Percentiles rank a stretch among this genome's conserved stretches.
These are phyloP conservation scores for Verticillium longisporum DNA, from an alignment of 2,329 filamentous ascomycete genomes.

Conservation along the genomic window DNA sequence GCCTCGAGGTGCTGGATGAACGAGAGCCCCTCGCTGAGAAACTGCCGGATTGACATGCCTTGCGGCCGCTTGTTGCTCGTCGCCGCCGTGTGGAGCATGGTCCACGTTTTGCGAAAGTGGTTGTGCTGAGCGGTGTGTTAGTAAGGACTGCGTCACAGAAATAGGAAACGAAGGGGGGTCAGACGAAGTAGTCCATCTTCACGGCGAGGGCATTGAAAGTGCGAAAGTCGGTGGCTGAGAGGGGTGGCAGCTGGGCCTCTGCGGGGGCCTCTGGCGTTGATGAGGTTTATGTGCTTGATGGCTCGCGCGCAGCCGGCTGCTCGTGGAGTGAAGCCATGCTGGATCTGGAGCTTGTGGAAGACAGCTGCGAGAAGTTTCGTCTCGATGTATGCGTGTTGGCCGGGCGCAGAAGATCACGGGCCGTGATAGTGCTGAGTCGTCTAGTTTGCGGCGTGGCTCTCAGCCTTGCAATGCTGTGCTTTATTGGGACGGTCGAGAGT, in stretches of 20 bases:
- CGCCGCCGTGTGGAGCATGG: constrained; percentile 60
- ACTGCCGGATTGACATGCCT: constrained; percentile 60
- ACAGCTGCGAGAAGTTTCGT: not conserved
- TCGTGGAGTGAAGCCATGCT: not conserved
- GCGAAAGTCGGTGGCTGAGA: constrained; percentile 60
- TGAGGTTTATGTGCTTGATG: not conserved
- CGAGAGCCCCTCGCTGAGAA: constrained; percentile 60
- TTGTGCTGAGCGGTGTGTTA: constrained; percentile 52
- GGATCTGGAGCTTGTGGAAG: not conserved
- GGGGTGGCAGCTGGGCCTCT: constrained; percentile 48
- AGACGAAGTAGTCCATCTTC: constrained; percentile 66
- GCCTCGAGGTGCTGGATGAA: constrained; percentile 64
- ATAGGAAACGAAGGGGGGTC: too few relatives aligned
- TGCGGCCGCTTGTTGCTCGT: constrained; percentile 49
- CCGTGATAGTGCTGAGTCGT: not conserved
- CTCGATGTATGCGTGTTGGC: not conserved
- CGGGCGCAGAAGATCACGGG: not conserved
- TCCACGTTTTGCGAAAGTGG: constrained; percentile 71
- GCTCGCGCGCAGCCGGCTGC: not conserved
- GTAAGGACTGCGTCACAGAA: not conserved
- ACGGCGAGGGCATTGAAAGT: constrained; percentile 68
- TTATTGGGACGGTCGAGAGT: not conserved
- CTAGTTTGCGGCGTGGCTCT: not conserved
- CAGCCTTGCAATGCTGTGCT: not conserved
- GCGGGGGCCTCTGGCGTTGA: not conserved